phyloP scores from a whole-genome alignment of 225 moss, liverwort and hornwort genomes.

The Bryoerythrophyllum caledonicum region DNA sequence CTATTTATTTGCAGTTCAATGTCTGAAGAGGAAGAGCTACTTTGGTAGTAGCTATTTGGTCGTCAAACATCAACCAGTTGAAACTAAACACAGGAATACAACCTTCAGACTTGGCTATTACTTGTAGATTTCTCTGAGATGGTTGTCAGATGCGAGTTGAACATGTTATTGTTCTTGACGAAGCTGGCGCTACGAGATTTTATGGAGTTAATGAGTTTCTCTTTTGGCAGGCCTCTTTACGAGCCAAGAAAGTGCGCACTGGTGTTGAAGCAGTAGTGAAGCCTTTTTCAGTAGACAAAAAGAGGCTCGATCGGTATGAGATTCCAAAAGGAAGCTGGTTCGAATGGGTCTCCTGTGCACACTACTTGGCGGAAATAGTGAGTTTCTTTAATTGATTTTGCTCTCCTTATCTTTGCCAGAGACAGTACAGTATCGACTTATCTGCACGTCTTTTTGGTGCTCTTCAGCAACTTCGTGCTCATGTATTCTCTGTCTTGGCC shows the following conservation, averaged over 20 bases:
- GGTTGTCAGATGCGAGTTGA: neutral
- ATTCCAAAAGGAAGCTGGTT: constrained; percentile 94
- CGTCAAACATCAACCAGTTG: neutral
- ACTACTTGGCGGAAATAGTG: constrained; percentile 93
- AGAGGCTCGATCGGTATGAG: constrained; percentile 53
- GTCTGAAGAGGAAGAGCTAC: neutral
- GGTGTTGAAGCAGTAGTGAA: constrained; percentile 37
- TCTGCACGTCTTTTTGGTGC: neutral
- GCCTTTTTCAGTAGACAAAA: constrained; percentile 39
- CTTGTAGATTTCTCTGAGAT: neutral
- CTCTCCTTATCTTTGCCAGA: neutral
- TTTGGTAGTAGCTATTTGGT: neutral
- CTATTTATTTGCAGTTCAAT: neutral
- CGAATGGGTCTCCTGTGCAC: constrained; percentile 84
- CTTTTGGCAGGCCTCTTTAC: constrained; percentile 49
- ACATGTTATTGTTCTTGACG: neutral
- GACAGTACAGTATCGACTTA: neutral
- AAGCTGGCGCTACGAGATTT: neutral
- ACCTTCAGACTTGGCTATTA: neutral
- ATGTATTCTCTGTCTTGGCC: neutral
- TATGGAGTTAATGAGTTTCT: constrained; percentile 10
- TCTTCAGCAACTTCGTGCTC: neutral
- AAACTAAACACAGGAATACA: neutral
- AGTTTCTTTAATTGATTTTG: constrained; percentile 21
- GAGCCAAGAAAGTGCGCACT: constrained; percentile 42